Conservation (phyloP, 2,329 filamentous ascomycete genomes). For the Aspergillus spinulosporus region DNA sequence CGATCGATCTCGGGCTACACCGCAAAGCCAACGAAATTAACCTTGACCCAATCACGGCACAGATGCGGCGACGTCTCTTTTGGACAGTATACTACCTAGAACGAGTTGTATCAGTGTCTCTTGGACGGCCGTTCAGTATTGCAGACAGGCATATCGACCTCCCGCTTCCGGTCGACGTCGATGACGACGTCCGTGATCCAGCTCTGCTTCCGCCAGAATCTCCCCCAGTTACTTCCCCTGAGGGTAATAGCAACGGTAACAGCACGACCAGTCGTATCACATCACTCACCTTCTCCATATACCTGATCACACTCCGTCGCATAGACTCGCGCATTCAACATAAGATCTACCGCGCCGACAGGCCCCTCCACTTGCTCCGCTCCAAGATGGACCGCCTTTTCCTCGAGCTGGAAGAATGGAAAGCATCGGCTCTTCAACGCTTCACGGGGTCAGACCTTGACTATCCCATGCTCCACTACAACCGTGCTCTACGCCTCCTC, state of each 20-base stretch:
- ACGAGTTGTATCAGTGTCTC: conserved; percentile 51
- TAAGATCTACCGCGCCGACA: conserved; percentile 54
- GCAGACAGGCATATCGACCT: conserved; percentile 55
- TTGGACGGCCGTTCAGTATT: conserved; percentile 54
- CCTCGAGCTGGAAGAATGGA: conserved; percentile 51
- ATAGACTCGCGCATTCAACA: conserved; percentile 54
- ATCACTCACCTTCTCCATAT: conserved; percentile 46
- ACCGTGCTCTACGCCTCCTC: conserved; percentile 52
- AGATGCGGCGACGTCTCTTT: conserved; percentile 52
- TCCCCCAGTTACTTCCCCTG: conserved; percentile 24
- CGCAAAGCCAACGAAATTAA: conserved; percentile 48
- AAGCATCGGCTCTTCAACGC: conserved; percentile 36
- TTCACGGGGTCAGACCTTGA: conserved; percentile 45
- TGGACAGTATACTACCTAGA: conserved; percentile 56
- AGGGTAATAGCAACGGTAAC: background rate
- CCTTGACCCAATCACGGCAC: conserved; percentile 44
- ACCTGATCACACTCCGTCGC: conserved; percentile 49
- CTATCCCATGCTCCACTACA: conserved; percentile 53
- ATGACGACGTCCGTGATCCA: conserved; percentile 44
- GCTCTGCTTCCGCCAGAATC: conserved; percentile 31
- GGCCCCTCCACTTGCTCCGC: conserved; percentile 46
- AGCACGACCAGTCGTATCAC: conserved; percentile 29
- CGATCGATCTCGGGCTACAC: conserved; percentile 55
- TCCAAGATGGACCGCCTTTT: conserved; percentile 51
- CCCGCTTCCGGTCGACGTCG: conserved; percentile 48